Evolutionary conservation across 2,329 filamentous ascomycete genomes (phyloP), one percentile per base, ranked within the genome.

Genomic region (Monilinia aucupariae): DNA sequence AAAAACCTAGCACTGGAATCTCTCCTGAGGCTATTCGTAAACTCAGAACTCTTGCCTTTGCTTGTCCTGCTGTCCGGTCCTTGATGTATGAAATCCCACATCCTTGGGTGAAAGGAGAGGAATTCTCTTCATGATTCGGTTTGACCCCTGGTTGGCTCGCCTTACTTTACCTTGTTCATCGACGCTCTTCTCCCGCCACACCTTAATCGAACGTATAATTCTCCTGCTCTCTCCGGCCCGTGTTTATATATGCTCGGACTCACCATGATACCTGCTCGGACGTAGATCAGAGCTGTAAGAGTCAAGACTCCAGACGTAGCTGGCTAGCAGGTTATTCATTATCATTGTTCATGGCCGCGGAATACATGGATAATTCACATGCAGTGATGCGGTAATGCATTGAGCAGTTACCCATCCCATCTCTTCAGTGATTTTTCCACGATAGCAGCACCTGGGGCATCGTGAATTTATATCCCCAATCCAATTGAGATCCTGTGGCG

Each of bases 191-290:
- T 47, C 20, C 27, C 41, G 41, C 56, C 60, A 62, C 60, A 62
- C 45, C 43, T 62, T 62, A 62, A 62, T 62, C 50, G 60, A 58
- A 62, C 60, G 45, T 58, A 34, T 32, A 20, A 49, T 59, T 37
- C 25, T 59, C 10, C 30, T 59, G 30, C 43, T 27, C 15, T 56
- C 34, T 41, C 34, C 41, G 25, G 10, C 39, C 27, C 7, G 37
- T 48, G n/a, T 32, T 27, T 47, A 30, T 20, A n/a, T n/a, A n/a
- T n/a, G n/a, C n/a, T n/a, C n/a, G n/a, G n/a, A n/a, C n/a, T n/a
- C n/a, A n/a, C n/a, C n/a, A n/a, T n/a, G n/a, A n/a, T n/a, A n/a
- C n/a, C n/a, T n/a, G 13, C 6, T 43, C 17, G 25, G 41, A 32
- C 37, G 20, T 13, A 39, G 5, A 4, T 39, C 1, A 39, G 15